Base-by-base conservation (phyloP, 2,329 filamentous ascomycete species). In the Zasmidium cellare region DNA sequence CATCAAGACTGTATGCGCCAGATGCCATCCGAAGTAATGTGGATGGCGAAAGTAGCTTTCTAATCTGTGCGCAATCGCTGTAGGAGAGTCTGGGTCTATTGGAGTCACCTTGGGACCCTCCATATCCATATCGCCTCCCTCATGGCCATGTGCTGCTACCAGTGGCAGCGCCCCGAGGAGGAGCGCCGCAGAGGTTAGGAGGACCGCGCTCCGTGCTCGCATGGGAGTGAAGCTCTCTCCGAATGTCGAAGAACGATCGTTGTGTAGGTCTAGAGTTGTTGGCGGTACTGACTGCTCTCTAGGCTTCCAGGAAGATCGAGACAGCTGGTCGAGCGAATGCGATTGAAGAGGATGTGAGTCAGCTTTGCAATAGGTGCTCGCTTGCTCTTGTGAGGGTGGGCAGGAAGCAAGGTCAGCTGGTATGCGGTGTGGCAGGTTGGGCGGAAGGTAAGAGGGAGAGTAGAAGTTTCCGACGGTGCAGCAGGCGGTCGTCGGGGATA, bases 1-100 rank as follows among this genome's bases (percentile, higher is more conserved):
- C 86, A 92, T 91, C 47, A 90, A 76, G 3, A 74, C 77, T 56
- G 92, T 87, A 69, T 94, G 91, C 57, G 83, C 82, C 67, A 89
- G 46, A 66, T 94, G 87, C 63, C 83, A 74, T 14, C 76, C 74
- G 7, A 71, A 75, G 68, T 85, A 77, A 23, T 84, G 79, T 0
- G 78, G 68, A 56, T 85, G 77, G 22, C 80, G 73, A 74, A 87
- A 88, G 71, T 89, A 89, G 57, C 79, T 85, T 20, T 53, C 45
- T 38, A 57, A 31, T 28, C 50, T 24, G 38, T 62, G 61, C 41
- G 63, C 61, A 23, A 58, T 59, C 35, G 48, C 53, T 14, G 48
- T 46, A n/a, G 76, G 74, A 9, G 77, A 53, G 64, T 61, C 46
- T 25, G 66, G 56, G 12, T 64, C 56, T 35, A 48, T 65, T 50